Percentiles rank a stretch among this genome's conserved stretches.
Conservation (phyloP, 768 basidiomycete genomes). For the Russula sp. region DNA sequence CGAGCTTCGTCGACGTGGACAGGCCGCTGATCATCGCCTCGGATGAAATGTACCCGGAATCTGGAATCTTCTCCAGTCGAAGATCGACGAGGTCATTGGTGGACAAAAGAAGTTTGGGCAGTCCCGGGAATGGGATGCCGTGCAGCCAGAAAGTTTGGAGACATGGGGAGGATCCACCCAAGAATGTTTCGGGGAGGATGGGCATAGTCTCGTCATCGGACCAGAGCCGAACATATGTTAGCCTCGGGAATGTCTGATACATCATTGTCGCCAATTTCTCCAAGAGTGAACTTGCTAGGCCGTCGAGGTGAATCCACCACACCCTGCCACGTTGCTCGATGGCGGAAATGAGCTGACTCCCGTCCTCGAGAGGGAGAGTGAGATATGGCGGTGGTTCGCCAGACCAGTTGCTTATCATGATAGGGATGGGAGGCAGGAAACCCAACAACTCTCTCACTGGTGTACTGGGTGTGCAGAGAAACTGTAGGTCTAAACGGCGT, state of each 20-base stretch:
- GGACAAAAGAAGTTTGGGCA: not conserved
- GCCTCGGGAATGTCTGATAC: not conserved
- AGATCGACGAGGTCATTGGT: not conserved
- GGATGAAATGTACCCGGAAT: not conserved
- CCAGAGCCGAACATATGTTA: not conserved
- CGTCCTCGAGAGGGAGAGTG: not conserved
- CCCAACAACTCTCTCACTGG: constrained; percentile 5
- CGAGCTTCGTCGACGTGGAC: not conserved
- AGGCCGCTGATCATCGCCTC: not conserved
- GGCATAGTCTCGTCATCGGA: not conserved
- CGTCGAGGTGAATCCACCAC: not conserved
- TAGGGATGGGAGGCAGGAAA: not conserved
- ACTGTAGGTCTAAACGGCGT: not conserved
- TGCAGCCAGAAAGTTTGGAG: not conserved
- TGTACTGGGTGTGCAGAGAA: not conserved
- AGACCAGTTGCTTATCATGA: not conserved
- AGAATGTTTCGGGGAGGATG: not conserved
- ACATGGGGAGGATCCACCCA: not conserved
- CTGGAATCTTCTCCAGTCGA: not conserved
- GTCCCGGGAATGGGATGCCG: not conserved
- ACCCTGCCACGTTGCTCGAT: constrained; percentile 1
- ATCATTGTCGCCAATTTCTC: not conserved
- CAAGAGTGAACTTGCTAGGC: not conserved
- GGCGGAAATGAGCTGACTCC: not conserved
- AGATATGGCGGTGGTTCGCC: not conserved